Evolutionary conservation across 139 green algal genomes (phyloP).

Genomic region (Chlorella sorokiniana): DNA sequence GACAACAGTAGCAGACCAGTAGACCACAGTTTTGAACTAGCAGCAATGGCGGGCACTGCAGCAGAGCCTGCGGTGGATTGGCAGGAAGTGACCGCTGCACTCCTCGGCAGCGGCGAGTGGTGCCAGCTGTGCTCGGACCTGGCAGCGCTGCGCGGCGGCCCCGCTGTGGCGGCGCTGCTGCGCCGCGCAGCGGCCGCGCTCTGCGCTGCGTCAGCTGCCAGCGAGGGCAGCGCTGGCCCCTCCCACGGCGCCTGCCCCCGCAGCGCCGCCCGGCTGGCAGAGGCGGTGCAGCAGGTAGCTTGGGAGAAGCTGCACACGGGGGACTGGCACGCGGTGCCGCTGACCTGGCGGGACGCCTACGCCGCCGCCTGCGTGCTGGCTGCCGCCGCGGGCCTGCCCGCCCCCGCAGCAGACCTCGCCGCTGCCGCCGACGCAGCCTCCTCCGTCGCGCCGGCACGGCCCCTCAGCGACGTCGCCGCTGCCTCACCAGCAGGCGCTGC

Average conservation of each 20-base stretch:
- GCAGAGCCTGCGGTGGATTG: not conserved
- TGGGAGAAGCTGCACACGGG: slow-evolving; percentile 91
- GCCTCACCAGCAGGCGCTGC: not conserved
- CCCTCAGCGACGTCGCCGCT: not conserved
- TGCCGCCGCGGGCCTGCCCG: slow-evolving; percentile 24
- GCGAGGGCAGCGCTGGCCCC: not conserved
- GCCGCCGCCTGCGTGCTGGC: slow-evolving; percentile 59
- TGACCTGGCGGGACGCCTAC: slow-evolving; percentile 86
- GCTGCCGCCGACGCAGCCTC: not conserved
- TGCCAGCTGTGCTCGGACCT: slow-evolving; percentile 1
- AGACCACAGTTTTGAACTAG: not conserved
- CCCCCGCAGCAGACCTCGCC: not conserved
- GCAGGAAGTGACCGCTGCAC: not conserved
- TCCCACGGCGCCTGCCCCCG: too few species aligned
- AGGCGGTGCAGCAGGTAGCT: slow-evolving; percentile 26
- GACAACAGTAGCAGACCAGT: not conserved
- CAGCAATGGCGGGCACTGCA: not conserved
- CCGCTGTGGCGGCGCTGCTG: slow-evolving; percentile 21
- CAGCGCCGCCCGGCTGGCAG: slow-evolving; percentile 5
- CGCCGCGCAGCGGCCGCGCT: not conserved
- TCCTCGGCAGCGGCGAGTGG: slow-evolving; percentile 21
- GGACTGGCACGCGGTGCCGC: slow-evolving; percentile 73
- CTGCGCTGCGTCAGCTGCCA: not conserved
- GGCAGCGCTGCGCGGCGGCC: not conserved
- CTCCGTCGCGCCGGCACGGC: not conserved